phyloP scores from a whole-genome alignment of 2,329 filamentous ascomycete species.

The Aspergillus pseudoterreus region DNA sequence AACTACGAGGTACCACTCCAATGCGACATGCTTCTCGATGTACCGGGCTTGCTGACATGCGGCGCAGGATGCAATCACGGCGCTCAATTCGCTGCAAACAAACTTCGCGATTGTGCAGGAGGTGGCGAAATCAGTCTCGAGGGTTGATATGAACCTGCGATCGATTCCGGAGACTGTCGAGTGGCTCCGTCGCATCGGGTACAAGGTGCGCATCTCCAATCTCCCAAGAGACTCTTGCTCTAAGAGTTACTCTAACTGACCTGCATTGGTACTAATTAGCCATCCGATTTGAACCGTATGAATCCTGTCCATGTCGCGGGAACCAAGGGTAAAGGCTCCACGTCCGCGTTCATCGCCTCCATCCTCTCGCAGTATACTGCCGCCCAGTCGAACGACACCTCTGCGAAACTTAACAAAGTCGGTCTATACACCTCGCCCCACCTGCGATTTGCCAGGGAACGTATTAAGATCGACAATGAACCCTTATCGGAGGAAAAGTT shows the following conservation, averaged over 20 bases:
- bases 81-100: conserved; percentile 72
- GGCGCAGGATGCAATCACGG: conserved; percentile 63
- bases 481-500: conserved; percentile 68
- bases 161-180: conserved; percentile 79
- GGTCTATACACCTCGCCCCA: conserved; percentile 86
- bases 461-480: conserved; percentile 73
- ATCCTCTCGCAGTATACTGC: conserved; percentile 65
- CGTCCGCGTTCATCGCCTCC: conserved; percentile 76
- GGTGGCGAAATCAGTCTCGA: conserved; percentile 62
- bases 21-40: neutral
- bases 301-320: conserved; percentile 80
- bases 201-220: conserved; percentile 55
- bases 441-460: conserved; percentile 75
- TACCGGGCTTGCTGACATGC: conserved; percentile 10
- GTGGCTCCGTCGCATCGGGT: conserved; percentile 73
- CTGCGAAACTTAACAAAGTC: conserved; percentile 50
- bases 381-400: conserved; percentile 26
- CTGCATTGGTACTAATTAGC: conserved; percentile 38
- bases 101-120: conserved; percentile 76
- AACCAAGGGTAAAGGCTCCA: conserved; percentile 92
- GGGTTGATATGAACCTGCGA: conserved; percentile 66
- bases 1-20: conserved; percentile 34
- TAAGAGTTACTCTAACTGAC: neutral
- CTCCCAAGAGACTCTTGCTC: neutral
- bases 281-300: conserved; percentile 57